phyloP scores from a whole-genome alignment of 78 protist genomes.

The Parvularia atlantis region DNA sequence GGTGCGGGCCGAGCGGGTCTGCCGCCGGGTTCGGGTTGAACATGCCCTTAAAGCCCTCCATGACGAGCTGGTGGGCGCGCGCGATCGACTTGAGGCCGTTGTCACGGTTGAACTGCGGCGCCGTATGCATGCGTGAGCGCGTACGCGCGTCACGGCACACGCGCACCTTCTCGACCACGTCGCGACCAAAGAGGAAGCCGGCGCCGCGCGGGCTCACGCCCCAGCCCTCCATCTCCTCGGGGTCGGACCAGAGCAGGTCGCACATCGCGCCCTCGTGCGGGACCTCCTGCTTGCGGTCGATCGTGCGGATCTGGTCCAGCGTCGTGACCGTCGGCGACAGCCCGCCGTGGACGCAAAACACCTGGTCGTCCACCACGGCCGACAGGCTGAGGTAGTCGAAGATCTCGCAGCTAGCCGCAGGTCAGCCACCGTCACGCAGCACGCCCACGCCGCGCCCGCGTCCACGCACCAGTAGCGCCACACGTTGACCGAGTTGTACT shows the following conservation, averaged over 20 bases:
- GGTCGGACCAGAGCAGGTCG: conserved; percentile 99
- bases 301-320: conserved; percentile 87
- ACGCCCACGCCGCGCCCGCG: too few relatives aligned
- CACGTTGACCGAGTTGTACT: conserved; percentile 93
- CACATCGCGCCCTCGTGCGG: conserved; percentile 99
- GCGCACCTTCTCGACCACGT: conserved; percentile 57
- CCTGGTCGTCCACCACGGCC: conserved; percentile 84
- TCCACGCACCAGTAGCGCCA: conserved; percentile 96
- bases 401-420: conserved; percentile 93
- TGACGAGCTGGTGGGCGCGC: conserved; percentile 98
- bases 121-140: too few relatives aligned
- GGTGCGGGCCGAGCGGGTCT: conserved; percentile 6
- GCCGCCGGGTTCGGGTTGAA: conserved; percentile 51
- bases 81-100: conserved; percentile 83
- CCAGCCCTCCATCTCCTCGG: conserved; percentile 93
- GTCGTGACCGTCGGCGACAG: conserved; percentile 89
- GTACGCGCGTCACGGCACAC: not conserved
- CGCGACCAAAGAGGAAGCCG: conserved; percentile 96
- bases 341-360: conserved; percentile 98
- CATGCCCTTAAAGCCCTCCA: conserved; percentile 97
- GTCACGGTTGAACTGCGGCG: conserved; percentile 74
- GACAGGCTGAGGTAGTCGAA: conserved; percentile 94
- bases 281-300: conserved; percentile 94
- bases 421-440: too few relatives aligned
- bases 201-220: conserved; percentile 97